Base-by-base conservation (phyloP, 1,139 yeast genomes). In the Candida sp. region DNA sequence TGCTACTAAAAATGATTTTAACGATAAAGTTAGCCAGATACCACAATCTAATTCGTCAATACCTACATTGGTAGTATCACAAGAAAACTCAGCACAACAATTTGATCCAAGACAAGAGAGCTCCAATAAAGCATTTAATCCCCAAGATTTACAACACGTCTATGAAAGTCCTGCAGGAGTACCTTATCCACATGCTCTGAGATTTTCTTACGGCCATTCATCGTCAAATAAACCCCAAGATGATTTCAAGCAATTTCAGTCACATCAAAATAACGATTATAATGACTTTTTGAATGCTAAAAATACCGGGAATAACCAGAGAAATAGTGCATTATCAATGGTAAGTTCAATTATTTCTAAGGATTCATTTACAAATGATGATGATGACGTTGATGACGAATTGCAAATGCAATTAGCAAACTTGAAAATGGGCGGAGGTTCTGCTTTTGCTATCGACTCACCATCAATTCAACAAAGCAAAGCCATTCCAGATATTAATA, bases 311-410 rank as follows among this genome's bases (percentile, higher is more conserved):
- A 39, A 45, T 15, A 27, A 36, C 25, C 39, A 23, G 15, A 52
- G 73, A 49, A 54, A 59, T 36, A 67, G 73, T 47, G 74, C 68
- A 42, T 48, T 68, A 22, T 72, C 77, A 8, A 73, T 69, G 64
- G 73, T 72, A 5, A 70, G 76, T 48, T 73, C 77, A 0, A 68
- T 73, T 41, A 58, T 73, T 15, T 70, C 76, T 11, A 72, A 70
- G 48, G 71, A 61, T 30, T 57, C 66, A 2, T 56, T 60, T 45
- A 61, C 64, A n/a, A 68, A 68, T 19, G 68, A 63, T 21, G 76
- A 69, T 27, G 65, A 60, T 22, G 73, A 64, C 39, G 66, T 68
- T 4, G 75, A 71, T 42, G 53, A 55, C 44, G 77, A 71, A 46
- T 60, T 73, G 43, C 68, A 71, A 49, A 61, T 72, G 42, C 77